Conservation (phyloP, 352 stramenopile species). For the Globisporangium middletonii region DNA sequence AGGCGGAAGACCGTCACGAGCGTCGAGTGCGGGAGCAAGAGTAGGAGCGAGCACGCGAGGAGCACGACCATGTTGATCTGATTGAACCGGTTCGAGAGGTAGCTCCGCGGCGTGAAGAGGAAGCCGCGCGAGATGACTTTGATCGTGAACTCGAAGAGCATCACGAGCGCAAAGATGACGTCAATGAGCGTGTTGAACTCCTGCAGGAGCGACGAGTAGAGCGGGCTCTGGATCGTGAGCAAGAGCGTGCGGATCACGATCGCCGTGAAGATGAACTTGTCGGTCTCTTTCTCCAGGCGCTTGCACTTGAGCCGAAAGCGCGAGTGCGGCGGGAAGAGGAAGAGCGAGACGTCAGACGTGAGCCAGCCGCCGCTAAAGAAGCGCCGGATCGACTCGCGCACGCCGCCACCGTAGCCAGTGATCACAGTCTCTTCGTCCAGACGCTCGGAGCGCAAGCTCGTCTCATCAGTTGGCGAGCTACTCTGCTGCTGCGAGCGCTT, state of each 20-base stretch:
- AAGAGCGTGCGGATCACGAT: constrained; percentile 77
- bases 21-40: constrained; percentile 69
- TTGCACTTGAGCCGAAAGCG: constrained; percentile 61
- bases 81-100: constrained; percentile 80
- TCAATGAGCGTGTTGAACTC: constrained; percentile 75
- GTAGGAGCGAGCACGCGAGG: constrained; percentile 63
- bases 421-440: constrained; percentile 2
- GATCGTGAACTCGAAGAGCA: constrained; percentile 81
- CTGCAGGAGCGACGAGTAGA: constrained; percentile 76
- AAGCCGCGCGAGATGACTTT: constrained; percentile 81
- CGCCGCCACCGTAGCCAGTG: constrained; percentile 1
- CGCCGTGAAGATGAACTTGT: constrained; percentile 79
- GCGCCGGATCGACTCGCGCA: constrained; percentile 19
- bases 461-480: not conserved
- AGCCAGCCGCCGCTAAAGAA: constrained; percentile 72
- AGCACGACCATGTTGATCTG: constrained; percentile 82
- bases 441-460: not conserved
- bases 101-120: constrained; percentile 71
- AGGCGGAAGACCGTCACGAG: constrained; percentile 72
- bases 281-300: constrained; percentile 70
- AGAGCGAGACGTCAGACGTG: constrained; percentile 71
- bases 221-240: constrained; percentile 65
- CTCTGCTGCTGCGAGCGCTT: constrained; percentile 3
- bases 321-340: constrained; percentile 68
- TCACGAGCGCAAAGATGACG: constrained; percentile 57